Conservation (phyloP, 2,329 filamentous ascomycete species). For the Catunica adiposa region DNA sequence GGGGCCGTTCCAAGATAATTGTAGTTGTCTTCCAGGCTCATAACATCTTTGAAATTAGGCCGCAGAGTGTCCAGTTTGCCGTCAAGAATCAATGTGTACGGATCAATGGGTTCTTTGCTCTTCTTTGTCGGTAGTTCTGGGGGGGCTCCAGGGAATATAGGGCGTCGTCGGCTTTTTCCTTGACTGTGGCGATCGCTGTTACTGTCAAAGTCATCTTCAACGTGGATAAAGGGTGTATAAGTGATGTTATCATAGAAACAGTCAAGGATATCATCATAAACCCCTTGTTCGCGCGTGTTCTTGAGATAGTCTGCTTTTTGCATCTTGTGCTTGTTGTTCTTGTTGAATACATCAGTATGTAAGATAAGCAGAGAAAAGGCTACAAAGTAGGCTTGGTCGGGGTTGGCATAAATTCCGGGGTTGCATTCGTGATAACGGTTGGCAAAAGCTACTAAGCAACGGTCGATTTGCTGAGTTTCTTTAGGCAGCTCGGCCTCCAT, state of each 20-base stretch:
- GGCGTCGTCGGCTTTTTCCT: conserved; percentile 57
- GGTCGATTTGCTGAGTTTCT: conserved; percentile 95
- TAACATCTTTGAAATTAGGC: conserved; percentile 78
- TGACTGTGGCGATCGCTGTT: conserved; percentile 57
- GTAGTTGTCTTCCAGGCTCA: conserved; percentile 84
- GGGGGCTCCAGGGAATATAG: conserved; percentile 42
- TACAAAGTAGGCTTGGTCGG: conserved; percentile 96
- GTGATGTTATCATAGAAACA: conserved; percentile 98
- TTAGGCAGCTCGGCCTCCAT: conserved; percentile 95
- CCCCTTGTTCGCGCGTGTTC: conserved; percentile 78
- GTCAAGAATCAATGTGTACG: conserved; percentile 87
- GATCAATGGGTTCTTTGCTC: conserved; percentile 75
- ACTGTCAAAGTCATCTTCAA: conserved; percentile 77
- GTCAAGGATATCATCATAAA: conserved; percentile 83
- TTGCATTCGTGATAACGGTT: conserved; percentile 98
- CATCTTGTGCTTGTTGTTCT: conserved; percentile 99
- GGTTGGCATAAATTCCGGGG: conserved; percentile 76
- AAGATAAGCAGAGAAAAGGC: conserved; percentile 92
- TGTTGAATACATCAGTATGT: conserved; percentile 98
- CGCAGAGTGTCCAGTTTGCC: conserved; percentile 67
- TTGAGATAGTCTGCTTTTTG: conserved; percentile 89
- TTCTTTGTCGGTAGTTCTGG: conserved; percentile 36
- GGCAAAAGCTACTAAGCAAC: conserved; percentile 83
- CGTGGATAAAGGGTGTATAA: conserved; percentile 95
- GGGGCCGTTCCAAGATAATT: conserved; percentile 64